Evolutionary conservation across 306 rosid species (phyloP), one percentile per base, ranked within the genome.

Genomic region (Sesbania bispinosa): DNA sequence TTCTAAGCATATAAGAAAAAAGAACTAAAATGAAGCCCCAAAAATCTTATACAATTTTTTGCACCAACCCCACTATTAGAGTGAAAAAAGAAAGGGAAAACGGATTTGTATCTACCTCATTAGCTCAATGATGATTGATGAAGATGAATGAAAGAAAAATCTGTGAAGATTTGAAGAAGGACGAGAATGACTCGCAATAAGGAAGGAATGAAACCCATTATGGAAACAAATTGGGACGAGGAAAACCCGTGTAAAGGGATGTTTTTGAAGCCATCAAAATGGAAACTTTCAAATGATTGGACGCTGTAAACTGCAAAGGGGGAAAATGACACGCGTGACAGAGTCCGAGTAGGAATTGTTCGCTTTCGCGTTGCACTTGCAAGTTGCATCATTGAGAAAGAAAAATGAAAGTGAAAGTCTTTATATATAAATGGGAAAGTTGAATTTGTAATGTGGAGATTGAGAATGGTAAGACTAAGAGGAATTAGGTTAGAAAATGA

Each of bases 1-100:
- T 35, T 14, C 61, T 41, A 62, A 7, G 68, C 76, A 71, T 75
- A 69, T 69, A 68, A 78, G 64, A 81, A 50, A 6, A n/a, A n/a
- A n/a, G n/a, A n/a, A n/a, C n/a, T n/a, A 77, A 42, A 59, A 72
- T 51, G 7, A 79, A 67, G 82, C 64, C 10, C 13, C n/a, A 5
- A 0, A 11, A 57, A 41, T 41, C 16, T 20, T 10, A 50, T 29
- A 42, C 13, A 7, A 10, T 53, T 19, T 30, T 61, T 24, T 33
- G 13, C 20, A 7, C 23, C n/a, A n/a, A n/a, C n/a, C n/a, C n/a
- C n/a, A n/a, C 36, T 26, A 13, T 41, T 39, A 3, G 14, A 71
- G 57, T 41, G 39, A 26, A 7, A 47, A 14, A 11, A 4, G 27
- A 36, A n/a, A 11, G 55, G 7, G 13, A 51, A 18, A 51, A 45